Evolutionary conservation across 2,329 filamentous ascomycete genomes (phyloP).

Genomic region (Nakataea oryzae): DNA sequence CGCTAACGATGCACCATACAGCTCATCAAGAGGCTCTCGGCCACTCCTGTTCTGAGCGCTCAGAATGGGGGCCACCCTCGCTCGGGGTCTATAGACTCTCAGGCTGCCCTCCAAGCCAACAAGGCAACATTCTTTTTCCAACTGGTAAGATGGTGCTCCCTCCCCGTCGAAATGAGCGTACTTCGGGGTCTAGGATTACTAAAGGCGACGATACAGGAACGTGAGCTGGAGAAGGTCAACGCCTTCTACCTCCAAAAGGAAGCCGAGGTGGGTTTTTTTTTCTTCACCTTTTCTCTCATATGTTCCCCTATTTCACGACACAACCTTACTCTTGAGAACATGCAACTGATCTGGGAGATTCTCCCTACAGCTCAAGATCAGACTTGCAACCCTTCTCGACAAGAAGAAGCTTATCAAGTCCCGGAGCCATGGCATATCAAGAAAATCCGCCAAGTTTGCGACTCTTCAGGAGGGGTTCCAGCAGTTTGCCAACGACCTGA

Average conservation of each 20-base stretch:
- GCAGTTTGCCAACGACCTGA: slow-evolving; percentile 91
- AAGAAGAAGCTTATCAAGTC: slow-evolving; percentile 90
- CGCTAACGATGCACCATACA: slow-evolving; percentile 31
- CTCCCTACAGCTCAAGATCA: slow-evolving; percentile 67
- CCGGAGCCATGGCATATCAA: slow-evolving; percentile 64
- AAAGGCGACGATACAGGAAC: slow-evolving; percentile 55
- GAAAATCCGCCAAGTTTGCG: slow-evolving; percentile 86
- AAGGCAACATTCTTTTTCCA: slow-evolving; percentile 99
- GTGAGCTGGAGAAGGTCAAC: slow-evolving; percentile 97
- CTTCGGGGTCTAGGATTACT: slow-evolving; percentile 19
- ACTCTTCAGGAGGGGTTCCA: slow-evolving; percentile 94
- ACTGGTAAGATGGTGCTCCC: slow-evolving; percentile 49
- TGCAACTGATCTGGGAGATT: slow-evolving; percentile 4
- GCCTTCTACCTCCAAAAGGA: slow-evolving; percentile 97
- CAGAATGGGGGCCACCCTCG: slow-evolving; percentile 53
- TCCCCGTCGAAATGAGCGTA: slow-evolving; percentile 7
- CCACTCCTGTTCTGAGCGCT: slow-evolving; percentile 72
- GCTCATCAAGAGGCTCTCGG: slow-evolving; percentile 97
- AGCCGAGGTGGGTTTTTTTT: slow-evolving; percentile 61
- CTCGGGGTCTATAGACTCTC: slow-evolving; percentile 54
- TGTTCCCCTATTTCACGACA: not conserved
- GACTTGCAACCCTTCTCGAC: slow-evolving; percentile 82
- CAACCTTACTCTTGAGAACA: not conserved
- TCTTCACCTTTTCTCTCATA: not conserved
- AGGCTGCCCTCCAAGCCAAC: slow-evolving; percentile 85